Evolutionary conservation across 1,284 basidiomycete species (phyloP), one percentile per base, ranked within the genome.

Genomic region (Ceratobasidium sp.): DNA sequence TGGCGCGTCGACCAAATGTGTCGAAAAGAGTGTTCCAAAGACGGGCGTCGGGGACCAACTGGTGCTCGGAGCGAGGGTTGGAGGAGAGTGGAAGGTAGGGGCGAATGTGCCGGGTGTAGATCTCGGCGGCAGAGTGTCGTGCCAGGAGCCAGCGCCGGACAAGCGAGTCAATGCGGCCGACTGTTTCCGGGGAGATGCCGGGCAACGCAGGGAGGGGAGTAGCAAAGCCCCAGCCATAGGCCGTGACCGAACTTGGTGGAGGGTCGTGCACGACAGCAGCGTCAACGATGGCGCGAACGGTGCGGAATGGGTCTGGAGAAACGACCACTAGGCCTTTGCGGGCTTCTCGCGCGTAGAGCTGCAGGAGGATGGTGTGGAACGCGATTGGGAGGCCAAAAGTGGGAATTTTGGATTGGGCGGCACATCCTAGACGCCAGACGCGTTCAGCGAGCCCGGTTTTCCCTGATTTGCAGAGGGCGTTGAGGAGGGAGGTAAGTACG

Each of bases 291-390:
- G 62, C 57, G 44, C 52, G 60, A 23, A 60, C 62, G 3, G 50
- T 8, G 35, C 44, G 62, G 14, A 46, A 33, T 0, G 62, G 50
- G n/a, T 66, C 48, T 12, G 62, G 50, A 18, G 38, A 38, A 44
- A 79, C 55, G n/a, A 64, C 54, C 0, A 64, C 48, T 20, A 78
- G 77, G 2, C 82, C 81, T 23, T 81, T 80, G 54, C 77, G 74
- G 5, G 78, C 80, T 68, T 84, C 82, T 0, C 41, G 52, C 0
- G 86, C 88, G 81, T 93, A 94, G 60, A 89, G 86, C 74, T 90
- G 86, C 77, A 95, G 82, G 90, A 94, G 93, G 65, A 88, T 84
- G 1, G 92, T 94, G 83, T 93, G 94, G 0, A 91, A 90, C 20
- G 90, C 86, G 2, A 91, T 84, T 3, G 92, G 89, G 33, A 94